Base-by-base conservation (phyloP, 179 eudicot genomes). In the Patellifolia procumbens region DNA sequence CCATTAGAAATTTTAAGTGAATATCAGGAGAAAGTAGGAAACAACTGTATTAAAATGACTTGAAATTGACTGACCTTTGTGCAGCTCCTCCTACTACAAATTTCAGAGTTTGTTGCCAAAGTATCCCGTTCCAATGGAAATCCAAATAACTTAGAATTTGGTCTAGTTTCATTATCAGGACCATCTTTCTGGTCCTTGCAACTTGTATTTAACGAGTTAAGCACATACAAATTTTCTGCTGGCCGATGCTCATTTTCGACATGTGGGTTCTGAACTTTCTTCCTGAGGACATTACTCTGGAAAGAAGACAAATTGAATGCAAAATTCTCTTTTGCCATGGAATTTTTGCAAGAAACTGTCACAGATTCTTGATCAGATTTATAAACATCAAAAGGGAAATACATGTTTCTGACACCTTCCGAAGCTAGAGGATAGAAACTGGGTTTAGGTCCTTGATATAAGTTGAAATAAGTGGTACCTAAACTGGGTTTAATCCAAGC, bases 371-470 rank as follows among this genome's bases (percentile, higher is more conserved):
- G 91, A 34, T 78, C 82, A 35, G 84, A 61, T 77, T 81, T 81
- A 48, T 82, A 83, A 64, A 85, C 73, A 69, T 83, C 81, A 76
- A 77, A 81, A 61, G 96, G 92, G 35, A 88, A 81, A 60, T 65
- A 74, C 73, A 86, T 56, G 81, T 85, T 88, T 81, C 98, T 82
- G 60, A 76, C 77, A n/a, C 98, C 96, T 83, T 89, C 94, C 1
- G 92, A 91, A 68, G 87, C 98, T 74, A 93, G 86, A 16, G 96
- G 96, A 73, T 88, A 90, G 76, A 83, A 88, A 75, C 79, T 79
- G 37, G 91, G 80, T 52, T 74, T 86, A 42, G 86, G 82, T n/a
- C 82, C 80, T 55, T 76, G 85, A 76, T 79, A 83, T 63, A 75
- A 62, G 78, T 86, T 82, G 72, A 77, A 35, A 76, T 86, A 71